Evolutionary conservation across 1,284 basidiomycete species (phyloP), one percentile per base, ranked within the genome.

Genomic region (Irpex lacteus): DNA sequence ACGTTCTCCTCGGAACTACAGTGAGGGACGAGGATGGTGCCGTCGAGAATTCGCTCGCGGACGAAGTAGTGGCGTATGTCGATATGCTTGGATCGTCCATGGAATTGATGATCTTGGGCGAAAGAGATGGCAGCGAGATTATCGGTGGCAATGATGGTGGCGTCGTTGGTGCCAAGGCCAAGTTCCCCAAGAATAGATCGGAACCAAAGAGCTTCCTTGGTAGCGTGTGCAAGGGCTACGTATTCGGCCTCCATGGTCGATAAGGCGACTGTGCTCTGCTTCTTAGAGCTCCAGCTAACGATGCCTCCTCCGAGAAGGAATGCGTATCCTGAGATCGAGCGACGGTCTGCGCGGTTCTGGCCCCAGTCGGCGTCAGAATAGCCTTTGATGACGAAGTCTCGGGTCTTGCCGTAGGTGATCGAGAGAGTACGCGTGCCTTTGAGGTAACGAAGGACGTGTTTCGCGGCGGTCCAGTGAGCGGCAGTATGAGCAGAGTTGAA

Each of bases 191-290:
- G 61, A 11, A 76, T 61, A 7, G 62, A n/a, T 1, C 68, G 60
- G 0, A 77, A 64, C 75, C 75, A 77, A 5, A 76, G 58, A 6
- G 69, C 68, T 40, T 77, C 72, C 32, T 69, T 66, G 26, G 69
- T 55, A 2, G 75, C 71, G 56, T 75, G 63, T 4, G 65, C 59
- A 5, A 73, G 64, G 5, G 73, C 72, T 18, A 81, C 72, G 64
- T 79, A 82, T 65, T 83, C 79, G 0, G 82, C 74, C 56, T 82
- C 79, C 78, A 83, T 1, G 67, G 62, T 1, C 0, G 67, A 68
- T 0, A 68, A 56, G 5, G 78, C 70, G 5, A 78, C 71, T 0
- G 73, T 73, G 1, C 64, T 53, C 65, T 83, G 81, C 44, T 77
- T 74, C 49, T 75, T 72, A 0, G 78, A 78, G 13, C 62, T 62